Evolutionary conservation across 2,329 filamentous ascomycete species (phyloP), one percentile per base, ranked within the genome.

Genomic region (Rhinocladiella mackenziei): DNA sequence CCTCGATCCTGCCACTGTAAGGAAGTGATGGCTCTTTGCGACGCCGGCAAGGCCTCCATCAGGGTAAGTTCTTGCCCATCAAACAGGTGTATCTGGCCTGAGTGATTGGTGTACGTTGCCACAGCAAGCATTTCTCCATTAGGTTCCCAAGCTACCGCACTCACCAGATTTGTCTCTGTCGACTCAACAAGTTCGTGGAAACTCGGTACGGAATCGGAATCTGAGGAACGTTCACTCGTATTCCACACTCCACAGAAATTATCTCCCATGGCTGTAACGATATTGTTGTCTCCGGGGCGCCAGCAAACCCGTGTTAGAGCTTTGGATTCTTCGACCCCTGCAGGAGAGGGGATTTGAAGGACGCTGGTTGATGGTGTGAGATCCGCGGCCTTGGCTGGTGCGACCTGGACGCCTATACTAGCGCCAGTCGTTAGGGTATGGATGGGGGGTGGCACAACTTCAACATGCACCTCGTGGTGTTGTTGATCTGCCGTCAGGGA

Each of bases 341-440:
- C 58, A 46, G 64, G 54, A 56, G 68, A 60, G 3, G 38, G 39
- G 14, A 51, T 28, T 9, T 45, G 31, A 20, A 74, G 56, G 15
- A 72, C 57, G 48, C 61, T 62, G 53, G 70, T 71, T 55, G 69
- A 60, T 31, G 67, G 63, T 28, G 61, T 62, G 44, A 74, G 63
- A 57, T 73, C 69, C 49, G 65, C 60, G 32, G 70, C 65, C 60
- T 72, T 73, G 60, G 70, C 68, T 58, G 69, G 66, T 38, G 45
- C 43, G 54, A 68, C 71, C 58, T 73, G 71, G 45, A 73, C 64
- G 47, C 66, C 69, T 53, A 67, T 60, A 57, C 70, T 73, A 42
- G 62, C 60, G 37, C 71, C 70, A 33, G 60, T 68, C 26, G 62
- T 65, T 45, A 72, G 54, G 8, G 69, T 72, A 45, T 63, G 62